Evolutionary conservation across 106 monocot genomes (phyloP), one percentile per base, ranked within the genome.

Genomic region (Dendrobium huoshanense): DNA sequence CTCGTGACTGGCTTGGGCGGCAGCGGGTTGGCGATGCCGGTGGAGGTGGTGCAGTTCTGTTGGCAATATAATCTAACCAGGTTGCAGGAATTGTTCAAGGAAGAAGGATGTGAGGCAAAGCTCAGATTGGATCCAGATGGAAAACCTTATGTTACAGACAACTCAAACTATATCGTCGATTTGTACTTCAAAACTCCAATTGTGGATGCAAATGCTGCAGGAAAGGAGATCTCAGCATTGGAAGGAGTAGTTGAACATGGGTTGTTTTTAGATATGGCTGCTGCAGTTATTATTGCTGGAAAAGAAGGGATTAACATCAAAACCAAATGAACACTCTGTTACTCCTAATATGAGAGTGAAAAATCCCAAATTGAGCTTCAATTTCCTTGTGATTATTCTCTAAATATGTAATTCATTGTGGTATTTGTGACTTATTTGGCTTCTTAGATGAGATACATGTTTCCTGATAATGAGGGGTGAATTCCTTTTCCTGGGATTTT

Each of bases 191-290:
- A 90, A 77, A 93, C 91, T 4, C 99, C 99, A 29, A 95, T 95
- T 17, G 88, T 84, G 44, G 95, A 95, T 80, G 93, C 90, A 64
- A 19, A 20, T 5, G 88, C 87, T 3, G 95, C 99, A 13, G 95
- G 93, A 47, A 86, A 82, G 74, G 95, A 99, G 83, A 99, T 99
- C 18, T 91, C 92, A 17, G 54, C 81, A 27, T 86, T 99, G 1
- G 95, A 99, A 82, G 99, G 99, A 4, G 99, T 99, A 67, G 99
- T 95, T 9, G 95, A 99, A 40, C 95, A 99, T 77, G 99, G 95
- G 8, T 78, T 99, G 78, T 99, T 99, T 77, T 73, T 95, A 48
- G 91, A 90, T 70, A 99, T 99, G 99, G 93, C 93, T 24, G 89
- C 73, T 72, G 89, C 96, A 24, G 95, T 99, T 58, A 93, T 99